Conservation (phyloP, 2,329 filamentous ascomycete genomes). For the Talaromyces pinophilus region DNA sequence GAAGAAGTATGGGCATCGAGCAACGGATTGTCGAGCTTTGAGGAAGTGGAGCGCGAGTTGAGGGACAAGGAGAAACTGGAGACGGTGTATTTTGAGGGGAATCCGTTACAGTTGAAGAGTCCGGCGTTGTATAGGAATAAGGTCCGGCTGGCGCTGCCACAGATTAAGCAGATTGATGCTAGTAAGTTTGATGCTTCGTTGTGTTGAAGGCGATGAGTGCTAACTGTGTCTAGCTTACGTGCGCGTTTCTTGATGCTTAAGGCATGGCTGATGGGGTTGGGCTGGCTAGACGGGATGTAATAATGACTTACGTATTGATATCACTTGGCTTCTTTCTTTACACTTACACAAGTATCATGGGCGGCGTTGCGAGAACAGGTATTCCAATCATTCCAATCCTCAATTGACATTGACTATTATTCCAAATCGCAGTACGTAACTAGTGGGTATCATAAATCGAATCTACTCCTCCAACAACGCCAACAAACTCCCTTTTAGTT, state of each 20-base stretch:
- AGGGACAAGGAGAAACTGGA: constrained; percentile 75
- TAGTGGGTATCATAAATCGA: not conserved
- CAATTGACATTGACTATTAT: not conserved
- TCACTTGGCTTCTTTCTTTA: constrained; percentile 1
- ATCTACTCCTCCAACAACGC: constrained; percentile 9
- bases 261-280: not conserved
- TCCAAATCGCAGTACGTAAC: not conserved
- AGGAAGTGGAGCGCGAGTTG: constrained; percentile 75
- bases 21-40: constrained; percentile 77
- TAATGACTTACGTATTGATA: constrained; percentile 18
- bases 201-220: not conserved
- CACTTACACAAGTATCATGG: not conserved
- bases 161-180: constrained; percentile 91
- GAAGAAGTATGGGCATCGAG: constrained; percentile 95
- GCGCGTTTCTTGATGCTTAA: constrained; percentile 27
- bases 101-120: constrained; percentile 76
- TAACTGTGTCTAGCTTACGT: constrained; percentile 33
- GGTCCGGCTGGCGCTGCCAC: constrained; percentile 80
- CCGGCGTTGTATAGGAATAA: constrained; percentile 95
- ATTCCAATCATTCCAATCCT: not conserved
- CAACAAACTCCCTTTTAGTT: constrained; percentile 13
- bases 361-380: constrained; percentile 1
- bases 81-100: constrained; percentile 96
- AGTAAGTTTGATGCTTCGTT: constrained; percentile 61
- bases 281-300: not conserved